Evolutionary conservation across 495 filamentous ascomycete genomes (phyloP), one percentile per base, ranked within the genome.

Genomic region (Beverwykella pulmonaria): DNA sequence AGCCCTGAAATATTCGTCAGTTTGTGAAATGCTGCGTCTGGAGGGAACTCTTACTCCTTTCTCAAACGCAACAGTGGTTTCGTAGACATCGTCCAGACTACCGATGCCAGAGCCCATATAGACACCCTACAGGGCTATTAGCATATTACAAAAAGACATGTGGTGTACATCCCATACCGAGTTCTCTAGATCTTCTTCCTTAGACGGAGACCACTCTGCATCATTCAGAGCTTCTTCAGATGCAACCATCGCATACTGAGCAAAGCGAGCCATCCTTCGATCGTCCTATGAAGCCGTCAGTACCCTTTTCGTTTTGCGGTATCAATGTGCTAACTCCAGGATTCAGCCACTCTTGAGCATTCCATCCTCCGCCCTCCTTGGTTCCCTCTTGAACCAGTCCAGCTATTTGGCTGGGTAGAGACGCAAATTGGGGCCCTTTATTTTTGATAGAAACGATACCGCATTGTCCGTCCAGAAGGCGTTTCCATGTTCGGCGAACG

Each of bases 61-160:
- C 41, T 90, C 82, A 77, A 89, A 95, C 1, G 84, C 84, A 47
- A 96, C 74, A 46, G 89, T 91, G 1, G 92, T 93, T 63, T 88
- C 78, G 76, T 93, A 96, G 9, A 94, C 84, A 68, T 96, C 92
- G 23, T 95, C 90, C 39, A 98, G 83, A 73, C 91, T 96, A 7
- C 94, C 94, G 72, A 98, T 98, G 2, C 94, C 94, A 49, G 92
- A 97, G n/a, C 94, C 94, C 19, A 98, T 78, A 72, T 93, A 96
- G 6, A 98, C 88, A 1, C 94, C 94, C 79, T 89, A 36, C n/a
- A 30, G 17, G 39, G 25, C 7, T 7, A 3, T 50, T 60, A 57
- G 26, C 63, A 68, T 20, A 7, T 27, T 8, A 10, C 12, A 27
- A 20, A 53, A 30, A 30, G 2, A 6, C n/a, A 44, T n/a, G 1